Evolutionary conservation across 148 eudicot genomes (phyloP).

Genomic region (Agrostemma githago): DNA sequence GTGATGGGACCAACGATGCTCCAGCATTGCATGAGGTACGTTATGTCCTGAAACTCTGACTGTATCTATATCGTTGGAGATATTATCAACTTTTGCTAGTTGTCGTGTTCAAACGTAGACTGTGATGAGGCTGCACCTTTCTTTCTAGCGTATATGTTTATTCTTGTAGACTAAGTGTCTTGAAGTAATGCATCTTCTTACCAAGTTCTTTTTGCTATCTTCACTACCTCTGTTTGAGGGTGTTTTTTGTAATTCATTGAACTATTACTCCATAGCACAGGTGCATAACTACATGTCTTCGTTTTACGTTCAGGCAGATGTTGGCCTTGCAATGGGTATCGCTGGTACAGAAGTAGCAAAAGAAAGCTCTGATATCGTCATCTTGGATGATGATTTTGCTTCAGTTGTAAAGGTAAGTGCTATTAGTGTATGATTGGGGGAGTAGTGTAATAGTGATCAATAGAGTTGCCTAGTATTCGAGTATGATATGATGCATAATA

Average conservation of each 20-base stretch:
- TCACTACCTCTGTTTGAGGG: neutral
- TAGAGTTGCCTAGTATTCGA: neutral
- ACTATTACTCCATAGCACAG: neutral
- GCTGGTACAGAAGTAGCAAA: conserved; percentile 96
- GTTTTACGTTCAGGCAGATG: conserved; percentile 58
- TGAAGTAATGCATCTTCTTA: neutral
- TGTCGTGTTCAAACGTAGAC: neutral
- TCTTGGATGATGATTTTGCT: conserved; percentile 88
- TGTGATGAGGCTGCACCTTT: neutral
- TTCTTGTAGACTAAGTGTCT: neutral
- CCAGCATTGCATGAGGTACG: conserved; percentile 92
- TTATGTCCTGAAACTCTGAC: neutral
- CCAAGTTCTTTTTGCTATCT: neutral
- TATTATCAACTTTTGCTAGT: neutral
- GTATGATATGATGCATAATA: neutral
- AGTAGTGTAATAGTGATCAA: neutral
- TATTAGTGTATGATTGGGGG: neutral
- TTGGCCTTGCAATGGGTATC: conserved; percentile 97
- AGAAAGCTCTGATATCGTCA: conserved; percentile 89
- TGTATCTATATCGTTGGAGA: neutral
- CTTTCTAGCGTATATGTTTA: neutral
- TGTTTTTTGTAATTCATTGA: neutral
- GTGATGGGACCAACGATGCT: conserved; percentile 98
- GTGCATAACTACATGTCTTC: conserved; percentile 4
- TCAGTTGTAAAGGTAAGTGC: conserved; percentile 85